Evolutionary conservation across 768 basidiomycete species (phyloP).

Genomic region (Crepidotus variabilis): DNA sequence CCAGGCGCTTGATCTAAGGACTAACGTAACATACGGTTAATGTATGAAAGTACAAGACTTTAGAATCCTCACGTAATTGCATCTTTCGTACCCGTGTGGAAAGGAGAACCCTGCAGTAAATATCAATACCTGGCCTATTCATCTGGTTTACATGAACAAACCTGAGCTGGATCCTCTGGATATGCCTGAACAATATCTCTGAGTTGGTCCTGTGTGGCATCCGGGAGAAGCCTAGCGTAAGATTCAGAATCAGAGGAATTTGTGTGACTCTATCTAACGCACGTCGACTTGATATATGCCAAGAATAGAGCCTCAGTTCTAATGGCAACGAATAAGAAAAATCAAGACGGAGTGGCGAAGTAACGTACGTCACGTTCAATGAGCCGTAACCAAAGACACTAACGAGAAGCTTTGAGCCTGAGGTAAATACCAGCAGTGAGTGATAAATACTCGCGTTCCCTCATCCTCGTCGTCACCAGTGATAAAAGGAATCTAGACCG

Average conservation of each 20-base stretch:
- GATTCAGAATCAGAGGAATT: background rate
- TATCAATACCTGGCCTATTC: background rate
- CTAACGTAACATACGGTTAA: slow-evolving; percentile 12
- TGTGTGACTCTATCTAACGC: background rate
- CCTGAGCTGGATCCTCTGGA: slow-evolving; percentile 13
- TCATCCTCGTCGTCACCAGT: slow-evolving; percentile 35
- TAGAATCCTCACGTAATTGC: slow-evolving; percentile 19
- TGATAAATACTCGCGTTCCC: slow-evolving; percentile 29
- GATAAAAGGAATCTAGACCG: slow-evolving; percentile 17
- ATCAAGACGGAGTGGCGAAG: no score
- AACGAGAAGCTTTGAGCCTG: background rate
- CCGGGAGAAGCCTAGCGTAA: slow-evolving; percentile 3
- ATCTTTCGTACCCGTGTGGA: slow-evolving; percentile 20
- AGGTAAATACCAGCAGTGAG: background rate
- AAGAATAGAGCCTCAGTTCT: no score
- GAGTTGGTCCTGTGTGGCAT: slow-evolving; percentile 6
- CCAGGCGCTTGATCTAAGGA: slow-evolving; percentile 37
- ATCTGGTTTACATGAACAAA: background rate
- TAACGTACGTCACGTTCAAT: slow-evolving; percentile 16
- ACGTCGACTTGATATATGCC: slow-evolving; percentile 19
- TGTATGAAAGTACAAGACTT: background rate
- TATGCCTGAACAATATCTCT: slow-evolving; percentile 7
- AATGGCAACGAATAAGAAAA: no score
- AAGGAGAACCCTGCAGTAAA: slow-evolving; percentile 19
- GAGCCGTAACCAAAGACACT: no score